These are phyloP conservation scores for Colletotrichum tamarilloi DNA, from an alignment of 2,329 filamentous ascomycete genomes.

Conservation along the genomic window DNA sequence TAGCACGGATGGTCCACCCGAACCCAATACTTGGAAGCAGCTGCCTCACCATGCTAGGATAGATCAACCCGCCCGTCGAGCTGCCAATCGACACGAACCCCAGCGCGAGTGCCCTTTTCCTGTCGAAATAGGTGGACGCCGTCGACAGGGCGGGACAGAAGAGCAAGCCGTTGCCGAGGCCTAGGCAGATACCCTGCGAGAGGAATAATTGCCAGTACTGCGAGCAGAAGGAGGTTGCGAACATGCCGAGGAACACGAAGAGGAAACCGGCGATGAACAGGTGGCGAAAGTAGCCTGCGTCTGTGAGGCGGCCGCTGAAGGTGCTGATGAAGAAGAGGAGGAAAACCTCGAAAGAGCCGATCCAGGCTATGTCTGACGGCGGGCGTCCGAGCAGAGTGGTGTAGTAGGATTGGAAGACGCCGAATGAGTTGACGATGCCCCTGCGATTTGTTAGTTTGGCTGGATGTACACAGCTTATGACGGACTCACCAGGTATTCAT, in stretches of 20 bases:
- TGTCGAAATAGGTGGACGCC: constrained; percentile 73
- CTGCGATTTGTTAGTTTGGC: constrained; percentile 37
- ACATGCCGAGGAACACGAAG: constrained; percentile 58
- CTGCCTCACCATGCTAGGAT: constrained; percentile 66
- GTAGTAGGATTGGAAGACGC: constrained; percentile 67
- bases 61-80: constrained; percentile 66
- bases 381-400: constrained; percentile 49
- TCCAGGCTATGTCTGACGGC: constrained; percentile 63
- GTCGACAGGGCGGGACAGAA: constrained; percentile 74
- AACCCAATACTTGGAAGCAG: constrained; percentile 69
- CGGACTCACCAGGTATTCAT: constrained; percentile 59
- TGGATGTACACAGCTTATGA: background rate
- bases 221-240: constrained; percentile 55
- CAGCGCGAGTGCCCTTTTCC: constrained; percentile 67
- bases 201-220: constrained; percentile 68
- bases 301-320: constrained; percentile 63
- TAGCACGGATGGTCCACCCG: constrained; percentile 65
- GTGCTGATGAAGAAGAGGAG: constrained; percentile 66
- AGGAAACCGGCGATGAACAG: constrained; percentile 53
- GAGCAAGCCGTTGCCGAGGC: constrained; percentile 69
- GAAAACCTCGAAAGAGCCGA: constrained; percentile 65
- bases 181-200: constrained; percentile 65
- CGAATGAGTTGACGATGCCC: constrained; percentile 67
- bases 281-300: constrained; percentile 63
- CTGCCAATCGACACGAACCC: constrained; percentile 71